These are phyloP conservation scores for Choanephora cucurbitarum DNA, from an alignment of 371 early-diverging fungal species.

Conservation along the genomic window DNA sequence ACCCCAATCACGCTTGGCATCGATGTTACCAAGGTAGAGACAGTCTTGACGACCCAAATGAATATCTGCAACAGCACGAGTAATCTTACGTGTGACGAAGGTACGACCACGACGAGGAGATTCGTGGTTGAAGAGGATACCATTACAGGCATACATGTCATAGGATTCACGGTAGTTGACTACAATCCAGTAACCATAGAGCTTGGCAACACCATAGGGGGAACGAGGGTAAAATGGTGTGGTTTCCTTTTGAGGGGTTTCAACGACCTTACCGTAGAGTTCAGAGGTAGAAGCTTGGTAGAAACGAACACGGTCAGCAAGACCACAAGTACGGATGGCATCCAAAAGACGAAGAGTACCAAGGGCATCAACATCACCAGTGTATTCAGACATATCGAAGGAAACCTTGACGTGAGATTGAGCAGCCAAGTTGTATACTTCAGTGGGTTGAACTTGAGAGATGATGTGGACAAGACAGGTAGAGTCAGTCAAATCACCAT, in stretches of 20 bases:
- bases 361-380: conserved; percentile 84
- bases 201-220: conserved; percentile 86
- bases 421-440: conserved; percentile 80
- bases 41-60: conserved; percentile 71
- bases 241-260: conserved; percentile 82
- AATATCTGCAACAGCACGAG: conserved; percentile 81
- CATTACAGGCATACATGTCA: conserved; percentile 83
- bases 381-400: conserved; percentile 90
- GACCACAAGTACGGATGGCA: conserved; percentile 80
- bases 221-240: conserved; percentile 89
- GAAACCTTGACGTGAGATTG: conserved; percentile 88
- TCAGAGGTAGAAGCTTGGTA: conserved; percentile 88
- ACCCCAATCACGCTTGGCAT: conserved; percentile 90
- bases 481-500: conserved; percentile 87
- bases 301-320: conserved; percentile 72
- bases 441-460: conserved; percentile 76
- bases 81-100: conserved; percentile 86
- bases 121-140: conserved; percentile 89
- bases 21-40: conserved; percentile 81
- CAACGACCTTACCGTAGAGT: conserved; percentile 81
- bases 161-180: conserved; percentile 87
- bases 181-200: conserved; percentile 83
- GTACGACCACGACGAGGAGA: conserved; percentile 83
- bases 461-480: conserved; percentile 81
- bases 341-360: conserved; percentile 83